Base-by-base conservation (phyloP, 352 stramenopile genomes). In the Globisporangium cylindrosporum region DNA sequence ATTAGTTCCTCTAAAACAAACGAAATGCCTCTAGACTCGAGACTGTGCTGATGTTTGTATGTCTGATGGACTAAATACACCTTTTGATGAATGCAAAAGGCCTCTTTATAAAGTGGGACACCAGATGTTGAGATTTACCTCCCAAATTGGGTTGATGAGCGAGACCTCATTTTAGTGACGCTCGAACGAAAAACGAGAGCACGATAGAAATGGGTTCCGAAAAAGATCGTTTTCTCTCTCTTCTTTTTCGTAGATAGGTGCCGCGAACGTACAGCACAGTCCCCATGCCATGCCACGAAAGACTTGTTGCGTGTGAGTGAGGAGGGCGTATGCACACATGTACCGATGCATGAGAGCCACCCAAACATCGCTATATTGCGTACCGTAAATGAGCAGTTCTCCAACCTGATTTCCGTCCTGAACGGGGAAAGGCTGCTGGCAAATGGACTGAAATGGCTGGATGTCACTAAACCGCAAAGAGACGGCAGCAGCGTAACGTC, bases 141-240 rank as follows among this genome's bases (percentile, higher is more conserved):
- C 8, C 7, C 43, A 51, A 22, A 51, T 51, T 20, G 6, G 5
- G 15, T 51, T 51, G 43, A 51, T 51, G 36, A 10, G 32, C n/a
- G n/a, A 49, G 4, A 8, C 56, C 56, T 62, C 56, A 4, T 9
- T 62, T 62, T 49, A 62, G 32, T 62, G 56, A 6, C 56, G 9
- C 25, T 2, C 2, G 32, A 61, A 7, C 20, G n/a, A 20, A 61
- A 61, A 34, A 10, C 22, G 29, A 25, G 18, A 38, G 2, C 32
- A 38, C 32, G 32, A 12, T 38, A 18, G 54, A 61, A 46, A 61
- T 61, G 55, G 55, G 18, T 61, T 61, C 55, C 55, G 55, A 62
- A 62, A 62, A 60, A 62, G 32, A 24, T 24, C 18, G 18, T 24
- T 51, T 20, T 51, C 18, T 51, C 5, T 51, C 18, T 20, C 38